A percentile compares a stretch with the other conserved stretches of the same genome.
phyloP scores from a whole-genome alignment of 495 filamentous ascomycete species.

The Terfezia claveryi region DNA sequence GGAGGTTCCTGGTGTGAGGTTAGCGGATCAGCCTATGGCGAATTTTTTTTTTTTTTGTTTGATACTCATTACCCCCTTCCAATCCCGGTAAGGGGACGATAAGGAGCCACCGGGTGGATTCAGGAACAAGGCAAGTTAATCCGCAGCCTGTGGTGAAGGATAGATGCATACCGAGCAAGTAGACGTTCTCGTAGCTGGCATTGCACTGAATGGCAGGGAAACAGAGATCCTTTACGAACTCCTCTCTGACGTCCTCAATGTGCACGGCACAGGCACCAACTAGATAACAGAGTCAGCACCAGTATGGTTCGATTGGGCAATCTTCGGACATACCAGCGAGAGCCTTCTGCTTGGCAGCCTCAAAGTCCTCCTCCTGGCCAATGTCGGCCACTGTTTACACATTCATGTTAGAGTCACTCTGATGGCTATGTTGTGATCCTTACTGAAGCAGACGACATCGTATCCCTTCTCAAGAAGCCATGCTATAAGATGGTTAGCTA shows the following conservation, averaged over 20 bases:
- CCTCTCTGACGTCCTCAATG: conserved; percentile 43
- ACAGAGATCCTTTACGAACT: conserved; percentile 72
- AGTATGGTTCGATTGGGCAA: background rate
- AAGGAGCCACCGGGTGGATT: too few species aligned
- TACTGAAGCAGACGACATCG: conserved; percentile 43
- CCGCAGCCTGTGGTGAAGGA: background rate
- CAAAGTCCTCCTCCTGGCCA: conserved; percentile 44
- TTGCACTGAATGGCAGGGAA: conserved; percentile 78
- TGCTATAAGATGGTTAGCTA: conserved; percentile 11
- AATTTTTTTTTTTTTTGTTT: too few species aligned
- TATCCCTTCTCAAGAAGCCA: conserved; percentile 51
- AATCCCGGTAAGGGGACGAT: too few species aligned
- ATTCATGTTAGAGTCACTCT: background rate
- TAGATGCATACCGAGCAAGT: conserved; percentile 39
- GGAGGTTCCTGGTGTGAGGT: conserved; percentile 30
- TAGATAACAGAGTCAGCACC: background rate
- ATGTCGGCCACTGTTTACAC: conserved; percentile 36
- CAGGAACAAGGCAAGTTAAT: too few species aligned
- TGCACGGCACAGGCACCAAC: conserved; percentile 44
- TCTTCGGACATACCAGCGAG: conserved; percentile 21
- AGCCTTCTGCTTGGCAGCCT: conserved; percentile 42
- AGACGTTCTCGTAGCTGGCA: conserved; percentile 65
- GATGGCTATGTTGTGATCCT: conserved; percentile 7
- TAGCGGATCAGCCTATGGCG: too few species aligned
- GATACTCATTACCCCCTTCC: too few species aligned